Evolutionary conservation across 2,329 filamentous ascomycete species (phyloP).

Genomic region (Coniella vitis): DNA sequence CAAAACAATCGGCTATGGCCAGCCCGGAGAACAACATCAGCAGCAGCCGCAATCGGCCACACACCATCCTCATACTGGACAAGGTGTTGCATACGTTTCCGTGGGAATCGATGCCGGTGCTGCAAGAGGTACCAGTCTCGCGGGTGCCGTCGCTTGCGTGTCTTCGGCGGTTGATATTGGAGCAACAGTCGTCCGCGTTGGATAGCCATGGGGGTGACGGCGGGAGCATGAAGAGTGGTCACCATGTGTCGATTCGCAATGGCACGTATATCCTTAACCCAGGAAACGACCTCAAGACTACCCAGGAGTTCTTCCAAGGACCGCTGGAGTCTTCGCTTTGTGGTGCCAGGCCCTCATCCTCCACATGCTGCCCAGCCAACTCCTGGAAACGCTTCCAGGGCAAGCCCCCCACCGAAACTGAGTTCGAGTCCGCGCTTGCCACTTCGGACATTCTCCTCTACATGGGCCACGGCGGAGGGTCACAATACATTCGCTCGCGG

Average conservation of each 20-base stretch:
- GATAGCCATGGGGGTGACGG: neutral
- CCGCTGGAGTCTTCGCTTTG: conserved; percentile 56
- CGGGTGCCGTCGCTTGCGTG: conserved; percentile 82
- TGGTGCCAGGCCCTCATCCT: too few relatives aligned
- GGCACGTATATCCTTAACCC: conserved; percentile 88
- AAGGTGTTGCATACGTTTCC: conserved; percentile 87
- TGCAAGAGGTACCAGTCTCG: conserved; percentile 72
- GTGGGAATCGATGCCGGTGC: conserved; percentile 90
- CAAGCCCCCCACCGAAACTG: conserved; percentile 64
- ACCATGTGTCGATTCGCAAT: conserved; percentile 46
- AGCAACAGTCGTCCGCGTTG: conserved; percentile 27
- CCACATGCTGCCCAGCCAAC: too few relatives aligned
- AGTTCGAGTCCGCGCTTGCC: conserved; percentile 64
- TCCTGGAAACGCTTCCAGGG: conserved; percentile 67
- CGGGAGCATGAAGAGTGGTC: conserved; percentile 38
- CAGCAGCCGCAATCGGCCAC: conserved; percentile 27
- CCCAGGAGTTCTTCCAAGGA: conserved; percentile 66
- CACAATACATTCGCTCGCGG: conserved; percentile 84
- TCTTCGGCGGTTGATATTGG: conserved; percentile 67
- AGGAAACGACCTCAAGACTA: conserved; percentile 72
- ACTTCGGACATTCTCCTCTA: conserved; percentile 73
- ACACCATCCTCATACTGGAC: conserved; percentile 86
- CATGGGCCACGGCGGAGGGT: conserved; percentile 92
- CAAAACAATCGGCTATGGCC: conserved; percentile 21
- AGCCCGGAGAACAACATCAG: conserved; percentile 23